Conservation (phyloP, 208 protist species). For the Blastocrithidia nonstop region DNA sequence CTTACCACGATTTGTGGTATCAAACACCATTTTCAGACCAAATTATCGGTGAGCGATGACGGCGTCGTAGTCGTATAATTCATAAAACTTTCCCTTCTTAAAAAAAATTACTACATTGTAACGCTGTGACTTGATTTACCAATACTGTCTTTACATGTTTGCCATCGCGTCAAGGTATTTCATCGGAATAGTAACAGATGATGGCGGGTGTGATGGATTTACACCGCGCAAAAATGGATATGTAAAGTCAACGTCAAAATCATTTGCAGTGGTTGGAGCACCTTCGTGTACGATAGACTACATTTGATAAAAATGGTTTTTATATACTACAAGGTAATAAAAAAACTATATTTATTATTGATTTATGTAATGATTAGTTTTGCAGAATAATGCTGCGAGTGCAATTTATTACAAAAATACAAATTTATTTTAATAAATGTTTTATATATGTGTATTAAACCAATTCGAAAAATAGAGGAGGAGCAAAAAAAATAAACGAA, state of each 20-base stretch:
- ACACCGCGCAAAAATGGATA: conserved; percentile 71
- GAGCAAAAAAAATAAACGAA: no score
- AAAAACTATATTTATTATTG: conserved; percentile 7
- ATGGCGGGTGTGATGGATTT: conserved; percentile 26
- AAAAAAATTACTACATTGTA: conserved; percentile 92
- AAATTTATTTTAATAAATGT: no score
- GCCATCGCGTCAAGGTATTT: conserved; percentile 70
- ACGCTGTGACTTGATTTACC: conserved; percentile 87
- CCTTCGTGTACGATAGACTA: no score
- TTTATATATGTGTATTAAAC: no score
- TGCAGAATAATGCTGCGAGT: conserved; percentile 4
- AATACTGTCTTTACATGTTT: conserved; percentile 92
- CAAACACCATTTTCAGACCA: conserved; percentile 87
- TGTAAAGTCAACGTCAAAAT: conserved; percentile 19
- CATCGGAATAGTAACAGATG: conserved; percentile 61
- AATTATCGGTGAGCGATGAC: conserved; percentile 85
- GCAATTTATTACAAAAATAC: conserved; percentile 6
- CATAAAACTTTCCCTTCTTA: conserved; percentile 95
- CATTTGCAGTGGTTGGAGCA: background rate
- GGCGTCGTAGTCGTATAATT: conserved; percentile 90
- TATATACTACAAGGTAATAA: background rate
- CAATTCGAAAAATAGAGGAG: no score
- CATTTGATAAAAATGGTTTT: background rate
- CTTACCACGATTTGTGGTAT: conserved; percentile 70
- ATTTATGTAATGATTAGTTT: conserved; percentile 5